A percentile compares a stretch with the other conserved stretches of the same genome.
Evolutionary conservation across 176 grass and related monocot genomes (phyloP).

Genomic region (Dactylis glomerata): DNA sequence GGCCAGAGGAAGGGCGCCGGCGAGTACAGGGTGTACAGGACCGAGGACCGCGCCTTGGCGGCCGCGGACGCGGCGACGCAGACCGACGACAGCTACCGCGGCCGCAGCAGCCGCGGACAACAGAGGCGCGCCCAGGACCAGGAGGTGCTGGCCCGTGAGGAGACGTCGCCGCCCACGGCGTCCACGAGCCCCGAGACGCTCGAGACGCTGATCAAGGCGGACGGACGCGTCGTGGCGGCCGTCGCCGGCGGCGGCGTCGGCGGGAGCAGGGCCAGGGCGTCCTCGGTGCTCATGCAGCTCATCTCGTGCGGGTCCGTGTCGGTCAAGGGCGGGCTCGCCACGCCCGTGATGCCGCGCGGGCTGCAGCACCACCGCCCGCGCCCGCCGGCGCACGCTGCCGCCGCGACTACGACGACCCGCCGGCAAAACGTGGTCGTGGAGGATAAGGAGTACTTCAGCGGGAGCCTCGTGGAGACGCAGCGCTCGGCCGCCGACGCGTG

Average conservation of each 20-base stretch:
- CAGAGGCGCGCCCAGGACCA: constrained; percentile 22
- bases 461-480: constrained; percentile 64
- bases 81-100: constrained; percentile 50
- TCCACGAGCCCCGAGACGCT: constrained; percentile 80
- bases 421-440: constrained; percentile 39
- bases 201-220: constrained; percentile 66
- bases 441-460: constrained; percentile 85
- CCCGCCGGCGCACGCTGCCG: neutral
- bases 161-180: constrained; percentile 63
- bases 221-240: constrained; percentile 29
- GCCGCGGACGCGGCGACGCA: constrained; percentile 75
- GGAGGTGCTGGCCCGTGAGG: constrained; percentile 55
- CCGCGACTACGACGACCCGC: neutral
- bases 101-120: neutral
- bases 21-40: constrained; percentile 51
- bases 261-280: constrained; percentile 43
- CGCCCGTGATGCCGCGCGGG: constrained; percentile 40
- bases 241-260: constrained; percentile 18
- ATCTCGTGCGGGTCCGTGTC: constrained; percentile 82
- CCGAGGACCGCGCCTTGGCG: constrained; percentile 18
- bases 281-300: constrained; percentile 80
- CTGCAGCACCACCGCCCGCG: constrained; percentile 31
- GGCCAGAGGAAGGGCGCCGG: constrained; percentile 27
- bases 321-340: constrained; percentile 34
- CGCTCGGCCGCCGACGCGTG: constrained; percentile 19